These are phyloP conservation scores for Cyberlindnera xishuangbannaensis DNA, from an alignment of 805 yeast species.

Conservation along the genomic window DNA sequence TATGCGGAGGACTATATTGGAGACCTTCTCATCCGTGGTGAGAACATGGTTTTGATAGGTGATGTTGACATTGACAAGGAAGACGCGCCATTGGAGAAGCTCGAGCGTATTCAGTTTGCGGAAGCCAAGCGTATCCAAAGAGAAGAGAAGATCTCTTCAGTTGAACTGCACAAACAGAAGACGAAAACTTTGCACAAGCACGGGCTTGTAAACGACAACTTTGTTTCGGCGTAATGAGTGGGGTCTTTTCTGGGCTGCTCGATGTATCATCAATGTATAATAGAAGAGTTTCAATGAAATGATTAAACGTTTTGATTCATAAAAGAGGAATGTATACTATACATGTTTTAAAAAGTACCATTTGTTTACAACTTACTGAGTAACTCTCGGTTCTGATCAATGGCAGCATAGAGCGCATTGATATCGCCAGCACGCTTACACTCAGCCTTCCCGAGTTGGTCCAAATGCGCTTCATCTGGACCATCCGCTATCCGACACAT, in stretches of 20 bases:
- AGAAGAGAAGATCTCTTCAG: conserved; percentile 27
- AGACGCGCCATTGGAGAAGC: conserved; percentile 55
- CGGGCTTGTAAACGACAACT: conserved; percentile 53
- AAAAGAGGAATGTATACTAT: too few relatives aligned
- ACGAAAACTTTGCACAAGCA: conserved; percentile 43
- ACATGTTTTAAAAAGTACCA: conserved; percentile 4
- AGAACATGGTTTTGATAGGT: conserved; percentile 89
- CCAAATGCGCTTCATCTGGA: conserved; percentile 61
- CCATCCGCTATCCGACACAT: conserved; percentile 63
- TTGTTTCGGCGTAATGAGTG: conserved; percentile 28
- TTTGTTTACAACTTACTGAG: conserved; percentile 14
- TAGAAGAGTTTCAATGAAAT: too few relatives aligned
- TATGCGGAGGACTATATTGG: conserved; percentile 80
- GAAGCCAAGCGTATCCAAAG: conserved; percentile 48
- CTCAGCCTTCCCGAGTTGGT: conserved; percentile 48
- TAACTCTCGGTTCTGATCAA: conserved; percentile 16
- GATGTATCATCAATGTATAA: conserved; percentile 1
- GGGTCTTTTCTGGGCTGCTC: neutral
- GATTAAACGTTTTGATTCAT: too few relatives aligned
- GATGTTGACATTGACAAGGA: conserved; percentile 87
- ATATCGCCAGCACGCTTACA: conserved; percentile 32
- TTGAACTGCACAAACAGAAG: conserved; percentile 38
- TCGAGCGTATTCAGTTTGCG: conserved; percentile 54
- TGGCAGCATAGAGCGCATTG: conserved; percentile 28
- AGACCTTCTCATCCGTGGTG: conserved; percentile 88